These are phyloP conservation scores for Paecilomyces fulvus DNA, from an alignment of 2,329 filamentous ascomycete genomes.

Conservation along the genomic window DNA sequence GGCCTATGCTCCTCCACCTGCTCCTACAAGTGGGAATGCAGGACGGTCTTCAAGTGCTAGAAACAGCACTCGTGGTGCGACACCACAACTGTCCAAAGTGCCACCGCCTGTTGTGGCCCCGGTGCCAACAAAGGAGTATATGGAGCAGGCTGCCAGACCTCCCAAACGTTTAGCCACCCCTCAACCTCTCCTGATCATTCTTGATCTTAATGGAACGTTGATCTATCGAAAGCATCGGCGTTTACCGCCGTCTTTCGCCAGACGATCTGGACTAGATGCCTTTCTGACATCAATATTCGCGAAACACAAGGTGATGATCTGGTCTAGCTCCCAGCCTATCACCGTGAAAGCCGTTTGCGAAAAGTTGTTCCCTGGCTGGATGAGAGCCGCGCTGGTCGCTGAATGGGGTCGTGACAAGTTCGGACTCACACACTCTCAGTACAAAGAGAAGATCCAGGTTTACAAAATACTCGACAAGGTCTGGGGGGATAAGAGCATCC, in stretches of 20 bases:
- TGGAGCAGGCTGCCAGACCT: conserved; percentile 43
- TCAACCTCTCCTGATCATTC: conserved; percentile 65
- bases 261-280: conserved; percentile 56
- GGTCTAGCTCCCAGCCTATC: conserved; percentile 71
- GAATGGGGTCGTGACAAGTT: conserved; percentile 74
- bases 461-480: conserved; percentile 75
- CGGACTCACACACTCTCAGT: conserved; percentile 56
- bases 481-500: conserved; percentile 50
- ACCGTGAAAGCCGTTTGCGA: conserved; percentile 59
- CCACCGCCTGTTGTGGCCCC: conserved; percentile 43
- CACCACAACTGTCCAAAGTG: conserved; percentile 2
- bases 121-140: conserved; percentile 51
- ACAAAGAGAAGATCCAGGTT: conserved; percentile 64
- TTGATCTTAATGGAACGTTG: conserved; percentile 91
- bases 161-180: conserved; percentile 39
- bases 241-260: conserved; percentile 47
- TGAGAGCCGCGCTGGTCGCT: conserved; percentile 52
- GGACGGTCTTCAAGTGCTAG: background rate
- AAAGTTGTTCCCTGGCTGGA: conserved; percentile 49
- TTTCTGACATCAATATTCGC: conserved; percentile 70
- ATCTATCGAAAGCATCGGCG: conserved; percentile 57
- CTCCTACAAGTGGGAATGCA: background rate
- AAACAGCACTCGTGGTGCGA: background rate
- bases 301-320: conserved; percentile 74
- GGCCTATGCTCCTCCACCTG: background rate